These are phyloP conservation scores for Zygosaccharomyces pseudorouxii DNA, from an alignment of 805 yeast genomes.

Conservation along the genomic window DNA sequence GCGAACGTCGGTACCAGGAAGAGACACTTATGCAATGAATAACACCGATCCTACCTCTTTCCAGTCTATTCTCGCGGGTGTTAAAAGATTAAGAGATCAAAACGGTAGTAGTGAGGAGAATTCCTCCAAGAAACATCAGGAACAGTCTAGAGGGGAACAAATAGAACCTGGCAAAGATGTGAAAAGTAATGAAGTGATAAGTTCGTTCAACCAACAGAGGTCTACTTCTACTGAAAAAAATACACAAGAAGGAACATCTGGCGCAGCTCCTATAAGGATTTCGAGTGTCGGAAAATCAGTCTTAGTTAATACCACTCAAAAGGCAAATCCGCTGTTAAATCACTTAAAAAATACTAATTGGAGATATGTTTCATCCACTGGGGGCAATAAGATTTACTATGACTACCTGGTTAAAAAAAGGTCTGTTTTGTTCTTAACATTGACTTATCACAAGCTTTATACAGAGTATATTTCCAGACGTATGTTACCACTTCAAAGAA, in stretches of 20 bases:
- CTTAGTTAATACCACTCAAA: conserved; percentile 60
- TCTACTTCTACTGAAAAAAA: conserved; percentile 14
- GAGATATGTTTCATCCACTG: conserved; percentile 40
- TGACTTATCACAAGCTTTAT: conserved; percentile 69
- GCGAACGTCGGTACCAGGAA: background rate
- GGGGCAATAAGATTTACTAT: conserved; percentile 42
- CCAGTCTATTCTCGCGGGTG: conserved; percentile 68
- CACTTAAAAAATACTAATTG: conserved; percentile 51
- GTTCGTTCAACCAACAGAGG: conserved; percentile 21
- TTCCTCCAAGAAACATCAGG: conserved; percentile 1
- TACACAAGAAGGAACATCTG: conserved; percentile 12
- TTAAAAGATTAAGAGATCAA: conserved; percentile 51
- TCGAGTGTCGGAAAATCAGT: conserved; percentile 34
- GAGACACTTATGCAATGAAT: conserved; percentile 19
- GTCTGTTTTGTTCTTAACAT: conserved; percentile 56
- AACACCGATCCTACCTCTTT: conserved; percentile 56
- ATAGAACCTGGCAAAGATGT: conserved; percentile 4
- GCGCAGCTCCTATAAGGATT: conserved; percentile 7
- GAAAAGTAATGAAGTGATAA: conserved; percentile 11
- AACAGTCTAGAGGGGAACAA: conserved; percentile 3
- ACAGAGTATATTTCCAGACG: conserved; percentile 69
- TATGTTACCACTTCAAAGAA: conserved; percentile 40
- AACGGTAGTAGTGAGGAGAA: conserved; percentile 21
- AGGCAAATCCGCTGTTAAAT: conserved; percentile 64
- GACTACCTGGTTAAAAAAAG: conserved; percentile 63